Base-by-base conservation (phyloP, 2,329 filamentous ascomycete genomes). In the Hymenoscyphus linearis region DNA sequence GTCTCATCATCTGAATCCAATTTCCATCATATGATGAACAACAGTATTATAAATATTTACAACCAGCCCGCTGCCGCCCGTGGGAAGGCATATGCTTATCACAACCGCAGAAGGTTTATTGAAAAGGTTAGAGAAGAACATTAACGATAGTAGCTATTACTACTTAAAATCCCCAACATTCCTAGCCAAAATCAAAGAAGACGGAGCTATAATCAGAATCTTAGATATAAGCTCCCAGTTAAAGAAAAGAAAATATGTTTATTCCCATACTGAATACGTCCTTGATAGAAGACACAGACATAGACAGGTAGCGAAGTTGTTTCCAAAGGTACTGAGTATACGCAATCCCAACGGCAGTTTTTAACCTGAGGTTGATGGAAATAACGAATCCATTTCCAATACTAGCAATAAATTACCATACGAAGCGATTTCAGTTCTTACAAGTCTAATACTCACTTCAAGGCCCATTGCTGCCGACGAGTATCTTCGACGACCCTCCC, bases 361-460 rank as follows among this genome's bases (percentile, higher is more conserved):
- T 57, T 3, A 44, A 35, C 7, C 34, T 18, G 16, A 57, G 18
- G 6, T 34, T 27, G 26, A 57, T 26, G 10, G 12, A 26, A 34
- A 52, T 57, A 12, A 37, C 55, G 31, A 57, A 57, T 9, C 37
- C 37, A 6, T 57, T 55, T 27, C 53, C 53, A 22, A 55, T 34
- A 9, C 53, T 55, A 52, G 16, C 10, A 27, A 27, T 10, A 31
- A 31, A 27, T 52, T 14, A 31, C 22, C 6, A 47, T 47, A 22
- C 18, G 18, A 27, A 52, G 22, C n/a, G n/a, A 22, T 5, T 6
- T 22, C 40, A 22, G 4, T 9, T 2, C n/a, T 16, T 25, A 4
- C 14, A 26, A 12, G 14, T 7, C 12, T 6, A 14, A 13, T 13
- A 27, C 9, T 31, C 22, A 55, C 53, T 25, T 35, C n/a, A 55